A percentile compares a stretch with the other conserved stretches of the same genome.
Evolutionary conservation across 1,284 basidiomycete genomes (phyloP).

Genomic region (Mixia osmundae): DNA sequence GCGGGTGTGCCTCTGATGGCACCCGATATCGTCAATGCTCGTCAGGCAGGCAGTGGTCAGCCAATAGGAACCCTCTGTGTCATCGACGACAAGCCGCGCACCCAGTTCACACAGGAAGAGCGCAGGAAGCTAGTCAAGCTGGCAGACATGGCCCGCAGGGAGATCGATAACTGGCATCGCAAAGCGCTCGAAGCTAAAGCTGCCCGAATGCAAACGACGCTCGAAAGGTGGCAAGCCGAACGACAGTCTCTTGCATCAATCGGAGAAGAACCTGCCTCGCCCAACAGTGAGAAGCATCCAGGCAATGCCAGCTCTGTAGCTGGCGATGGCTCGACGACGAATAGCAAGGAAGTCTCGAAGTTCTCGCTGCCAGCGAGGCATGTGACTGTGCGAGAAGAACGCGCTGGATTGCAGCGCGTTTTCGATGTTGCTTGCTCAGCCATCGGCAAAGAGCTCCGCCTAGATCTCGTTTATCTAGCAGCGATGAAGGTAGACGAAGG

Average conservation of each 20-base stretch:
- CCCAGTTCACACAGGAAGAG: slow-evolving; percentile 14
- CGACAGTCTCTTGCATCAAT: too few species aligned
- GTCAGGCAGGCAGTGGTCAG: slow-evolving; percentile 7
- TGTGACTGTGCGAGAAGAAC: too few species aligned
- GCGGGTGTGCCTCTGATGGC: slow-evolving; percentile 8
- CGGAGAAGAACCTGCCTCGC: too few species aligned
- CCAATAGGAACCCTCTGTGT: slow-evolving; percentile 19
- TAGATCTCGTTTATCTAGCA: slow-evolving; percentile 17
- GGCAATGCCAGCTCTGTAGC: too few species aligned
- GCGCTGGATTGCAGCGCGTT: too few species aligned
- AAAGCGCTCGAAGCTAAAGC: slow-evolving; percentile 7
- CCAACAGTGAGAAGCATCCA: too few species aligned
- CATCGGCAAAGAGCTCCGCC: slow-evolving; percentile 13
- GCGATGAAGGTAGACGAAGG: slow-evolving; percentile 10
- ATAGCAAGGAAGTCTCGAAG: too few species aligned
- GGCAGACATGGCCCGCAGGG: slow-evolving; percentile 11
- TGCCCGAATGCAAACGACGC: neutral
- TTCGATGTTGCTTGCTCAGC: too few species aligned
- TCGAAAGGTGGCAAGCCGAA: too few species aligned
- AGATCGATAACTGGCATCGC: slow-evolving; percentile 13
- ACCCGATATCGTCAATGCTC: slow-evolving; percentile 11
- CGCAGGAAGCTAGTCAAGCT: slow-evolving; percentile 14
- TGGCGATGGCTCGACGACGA: too few species aligned
- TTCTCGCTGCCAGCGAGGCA: too few species aligned
- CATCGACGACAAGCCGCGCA: slow-evolving; percentile 15